A percentile compares a stretch with the other conserved stretches of the same genome.
These are phyloP conservation scores for Striga asiatica DNA, from an alignment of 257 asterid genomes.

Conservation along the genomic window DNA sequence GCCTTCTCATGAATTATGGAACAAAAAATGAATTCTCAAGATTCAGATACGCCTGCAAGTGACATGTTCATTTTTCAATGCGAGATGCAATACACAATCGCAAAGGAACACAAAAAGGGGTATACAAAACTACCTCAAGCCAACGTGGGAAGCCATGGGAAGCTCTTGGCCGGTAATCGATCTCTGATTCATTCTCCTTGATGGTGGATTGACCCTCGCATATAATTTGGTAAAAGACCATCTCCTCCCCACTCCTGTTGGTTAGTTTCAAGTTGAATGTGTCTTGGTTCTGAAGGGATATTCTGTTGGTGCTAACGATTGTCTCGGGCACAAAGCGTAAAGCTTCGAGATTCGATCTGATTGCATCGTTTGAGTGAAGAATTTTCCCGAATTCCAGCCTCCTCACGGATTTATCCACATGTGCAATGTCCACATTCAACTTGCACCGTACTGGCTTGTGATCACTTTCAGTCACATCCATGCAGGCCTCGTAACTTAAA, in stretches of 20 bases:
- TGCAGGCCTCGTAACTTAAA: conserved; percentile 71
- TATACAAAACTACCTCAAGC: conserved; percentile 58
- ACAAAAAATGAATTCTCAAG: no score
- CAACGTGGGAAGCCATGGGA: conserved; percentile 78
- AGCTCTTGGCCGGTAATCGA: conserved; percentile 48
- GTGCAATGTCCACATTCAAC: conserved; percentile 56
- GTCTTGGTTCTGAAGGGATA: conserved; percentile 66
- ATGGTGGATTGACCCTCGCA: conserved; percentile 59
- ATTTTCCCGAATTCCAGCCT: conserved; percentile 70
- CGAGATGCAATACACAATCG: no score
- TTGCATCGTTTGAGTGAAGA: conserved; percentile 27
- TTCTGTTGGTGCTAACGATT: conserved; percentile 28
- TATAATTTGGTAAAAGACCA: conserved; percentile 39
- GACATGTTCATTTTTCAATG: no score
- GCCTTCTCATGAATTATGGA: no score
- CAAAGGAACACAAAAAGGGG: neutral
- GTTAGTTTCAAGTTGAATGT: conserved; percentile 50
- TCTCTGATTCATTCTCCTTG: conserved; percentile 35
- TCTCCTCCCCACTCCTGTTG: conserved; percentile 53
- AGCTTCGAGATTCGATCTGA: conserved; percentile 41
- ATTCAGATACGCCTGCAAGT: no score
- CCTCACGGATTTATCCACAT: conserved; percentile 55
- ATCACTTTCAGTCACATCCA: conserved; percentile 89
- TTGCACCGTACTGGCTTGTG: conserved; percentile 93
- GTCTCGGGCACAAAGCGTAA: conserved; percentile 58